Evolutionary conservation across 1,139 yeast genomes (phyloP).

Genomic region (Hansenula sp.): DNA sequence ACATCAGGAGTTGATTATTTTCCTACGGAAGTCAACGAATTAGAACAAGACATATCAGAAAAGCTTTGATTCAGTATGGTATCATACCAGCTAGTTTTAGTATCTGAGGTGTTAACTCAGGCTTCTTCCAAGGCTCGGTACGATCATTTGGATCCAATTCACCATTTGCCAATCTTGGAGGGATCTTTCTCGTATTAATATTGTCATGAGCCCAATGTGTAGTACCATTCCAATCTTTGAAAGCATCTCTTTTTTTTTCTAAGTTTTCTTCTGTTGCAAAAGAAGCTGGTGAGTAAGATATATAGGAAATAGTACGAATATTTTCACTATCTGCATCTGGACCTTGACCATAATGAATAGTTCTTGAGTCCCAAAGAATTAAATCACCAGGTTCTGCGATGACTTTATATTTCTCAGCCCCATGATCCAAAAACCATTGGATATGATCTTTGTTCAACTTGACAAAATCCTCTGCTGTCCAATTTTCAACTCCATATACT

Average conservation of each 20-base stretch:
- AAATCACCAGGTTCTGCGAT: constrained; percentile 25
- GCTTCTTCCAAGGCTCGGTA: constrained; percentile 14
- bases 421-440: constrained; percentile 20
- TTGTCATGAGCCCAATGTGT: constrained; percentile 28
- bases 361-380: constrained; percentile 28
- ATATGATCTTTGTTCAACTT: constrained; percentile 16
- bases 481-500: constrained; percentile 12
- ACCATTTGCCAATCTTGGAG: constrained; percentile 15
- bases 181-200: constrained; percentile 13
- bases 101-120: constrained; percentile 17
- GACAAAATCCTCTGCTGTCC: constrained; percentile 16
- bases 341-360: constrained; percentile 21
- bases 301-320: constrained; percentile 21
- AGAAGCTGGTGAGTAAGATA: constrained; percentile 20
- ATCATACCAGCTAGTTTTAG: constrained; percentile 20
- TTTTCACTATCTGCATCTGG: constrained; percentile 16
- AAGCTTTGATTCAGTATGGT: constrained; percentile 11
- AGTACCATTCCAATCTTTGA: constrained; percentile 23
- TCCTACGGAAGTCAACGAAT: too few relatives aligned
- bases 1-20: too few relatives aligned
- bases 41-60: too few relatives aligned
- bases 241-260: constrained; percentile 15
- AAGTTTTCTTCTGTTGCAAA: constrained; percentile 22
- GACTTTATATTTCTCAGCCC: constrained; percentile 20
- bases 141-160: constrained; percentile 14